Evolutionary conservation across 768 basidiomycete species (phyloP).

Genomic region (Russula compacta): DNA sequence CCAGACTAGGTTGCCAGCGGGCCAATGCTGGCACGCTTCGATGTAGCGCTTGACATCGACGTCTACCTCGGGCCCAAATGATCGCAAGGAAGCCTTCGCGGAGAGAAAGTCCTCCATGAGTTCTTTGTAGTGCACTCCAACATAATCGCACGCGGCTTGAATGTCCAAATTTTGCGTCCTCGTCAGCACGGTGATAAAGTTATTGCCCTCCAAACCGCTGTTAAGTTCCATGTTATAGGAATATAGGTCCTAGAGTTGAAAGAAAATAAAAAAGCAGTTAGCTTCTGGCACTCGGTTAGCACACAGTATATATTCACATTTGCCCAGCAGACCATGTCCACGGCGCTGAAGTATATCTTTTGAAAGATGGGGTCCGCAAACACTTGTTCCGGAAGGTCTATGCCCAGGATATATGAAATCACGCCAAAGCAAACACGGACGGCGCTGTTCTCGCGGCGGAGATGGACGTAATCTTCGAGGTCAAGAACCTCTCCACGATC

Average conservation of each 20-base stretch:
- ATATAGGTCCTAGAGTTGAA: conserved; percentile 46
- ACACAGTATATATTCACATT: conserved; percentile 39
- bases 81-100: conserved; percentile 38
- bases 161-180: conserved; percentile 41
- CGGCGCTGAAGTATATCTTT: conserved; percentile 47
- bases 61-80: conserved; percentile 42
- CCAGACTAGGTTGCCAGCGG: conserved; percentile 57
- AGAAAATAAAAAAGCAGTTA: neutral
- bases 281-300: neutral
- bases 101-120: conserved; percentile 43
- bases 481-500: conserved; percentile 47
- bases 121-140: conserved; percentile 41
- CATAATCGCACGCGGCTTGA: conserved; percentile 50
- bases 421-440: conserved; percentile 55
- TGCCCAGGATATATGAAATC: conserved; percentile 49
- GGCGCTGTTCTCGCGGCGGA: conserved; percentile 64
- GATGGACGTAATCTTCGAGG: conserved; percentile 41
- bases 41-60: conserved; percentile 43
- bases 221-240: conserved; percentile 69
- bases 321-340: conserved; percentile 61
- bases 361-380: conserved; percentile 47
- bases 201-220: conserved; percentile 55
- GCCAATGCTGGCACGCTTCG: conserved; percentile 49
- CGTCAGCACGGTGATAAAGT: conserved; percentile 63
- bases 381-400: conserved; percentile 55